Base-by-base conservation (phyloP, 169 alveolate genomes). In the Theileria sp. region DNA sequence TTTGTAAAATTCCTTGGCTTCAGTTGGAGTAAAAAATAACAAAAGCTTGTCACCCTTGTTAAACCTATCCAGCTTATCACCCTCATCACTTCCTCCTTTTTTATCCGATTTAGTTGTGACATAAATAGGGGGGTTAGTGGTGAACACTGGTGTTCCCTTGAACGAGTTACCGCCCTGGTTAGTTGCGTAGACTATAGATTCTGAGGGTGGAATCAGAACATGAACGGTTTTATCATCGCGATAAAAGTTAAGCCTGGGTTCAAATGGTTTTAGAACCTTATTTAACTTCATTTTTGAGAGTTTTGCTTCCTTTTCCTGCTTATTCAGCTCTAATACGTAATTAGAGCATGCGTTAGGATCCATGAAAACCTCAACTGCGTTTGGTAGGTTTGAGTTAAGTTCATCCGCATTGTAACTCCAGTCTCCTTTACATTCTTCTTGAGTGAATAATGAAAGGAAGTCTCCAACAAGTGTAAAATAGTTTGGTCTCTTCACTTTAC, bases 301-400 rank as follows among this genome's bases (percentile, higher is more conserved):
- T n/a, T 30, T 38, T 13, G 75, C 88, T 8, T 75, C 68, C 67
- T 65, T 34, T 12, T 70, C 75, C 72, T 82, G 88, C 26, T 77
- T 23, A 12, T 79, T 54, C 49, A 82, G 74, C 77, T 82, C 88
- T 67, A 21, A 19, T 17, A 82, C 66, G 17, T 82, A 84, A 10
- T 81, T 84, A 15, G 74, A 72, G 51, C 88, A 82, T 13, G 88
- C 88, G 58, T 69, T 82, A 7, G 83, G 83, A 50, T 82, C 88
- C 67, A 58, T 58, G 67, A 58, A 58, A 19, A 58, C 36, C 67
- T 21, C 34, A 19, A 58, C 67, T 19, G 36, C 67, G 67, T 58
- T 58, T 25, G 67, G 67, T 2, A 58, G 67, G 36, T 25, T 25
- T 58, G 67, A 1, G 67, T 58, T 25, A 0, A 58, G 67, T 8